These are phyloP conservation scores for Evernia prunastri DNA, from an alignment of 495 filamentous ascomycete species.

Conservation along the genomic window DNA sequence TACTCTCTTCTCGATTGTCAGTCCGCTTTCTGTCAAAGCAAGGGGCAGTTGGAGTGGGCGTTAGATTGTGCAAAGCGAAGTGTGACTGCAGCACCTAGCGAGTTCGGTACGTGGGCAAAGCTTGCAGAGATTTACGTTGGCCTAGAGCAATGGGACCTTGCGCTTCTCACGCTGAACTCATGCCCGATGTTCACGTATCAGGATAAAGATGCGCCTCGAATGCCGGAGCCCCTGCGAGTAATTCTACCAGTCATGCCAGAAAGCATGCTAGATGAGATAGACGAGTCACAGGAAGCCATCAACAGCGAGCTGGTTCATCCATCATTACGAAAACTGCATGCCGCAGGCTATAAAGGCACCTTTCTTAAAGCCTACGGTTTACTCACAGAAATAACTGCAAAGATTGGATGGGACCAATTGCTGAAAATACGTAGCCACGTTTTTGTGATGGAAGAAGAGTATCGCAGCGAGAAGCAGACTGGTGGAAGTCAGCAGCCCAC, in stretches of 20 bases:
- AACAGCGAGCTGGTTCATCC: slow-evolving; percentile 79
- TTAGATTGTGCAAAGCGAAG: slow-evolving; percentile 89
- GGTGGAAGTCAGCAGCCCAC: slow-evolving; percentile 41
- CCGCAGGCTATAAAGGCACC: slow-evolving; percentile 82
- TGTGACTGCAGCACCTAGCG: slow-evolving; percentile 88
- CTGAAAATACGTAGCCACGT: slow-evolving; percentile 89
- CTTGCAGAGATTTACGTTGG: slow-evolving; percentile 87
- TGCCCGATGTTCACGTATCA: slow-evolving; percentile 99
- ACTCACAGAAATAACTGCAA: slow-evolving; percentile 85
- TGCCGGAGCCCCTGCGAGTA: slow-evolving; percentile 84
- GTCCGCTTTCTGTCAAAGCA: slow-evolving; percentile 83
- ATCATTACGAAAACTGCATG: slow-evolving; percentile 78
- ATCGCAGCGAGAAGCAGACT: slow-evolving; percentile 80
- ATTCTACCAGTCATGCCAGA: slow-evolving; percentile 81
- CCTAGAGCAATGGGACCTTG: slow-evolving; percentile 88
- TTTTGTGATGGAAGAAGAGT: slow-evolving; percentile 99
- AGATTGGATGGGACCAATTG: slow-evolving; percentile 96
- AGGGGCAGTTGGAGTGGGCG: slow-evolving; percentile 78
- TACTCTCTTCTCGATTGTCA: slow-evolving; percentile 91
- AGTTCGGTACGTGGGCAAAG: slow-evolving; percentile 94
- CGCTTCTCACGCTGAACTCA: slow-evolving; percentile 92
- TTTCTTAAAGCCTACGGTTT: slow-evolving; percentile 92
- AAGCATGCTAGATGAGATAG: slow-evolving; percentile 91
- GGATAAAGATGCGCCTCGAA: slow-evolving; percentile 89
- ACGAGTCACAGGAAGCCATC: slow-evolving; percentile 70